Base-by-base conservation (phyloP, 225 moss, liverwort and hornwort species). In the Neckera pumila region DNA sequence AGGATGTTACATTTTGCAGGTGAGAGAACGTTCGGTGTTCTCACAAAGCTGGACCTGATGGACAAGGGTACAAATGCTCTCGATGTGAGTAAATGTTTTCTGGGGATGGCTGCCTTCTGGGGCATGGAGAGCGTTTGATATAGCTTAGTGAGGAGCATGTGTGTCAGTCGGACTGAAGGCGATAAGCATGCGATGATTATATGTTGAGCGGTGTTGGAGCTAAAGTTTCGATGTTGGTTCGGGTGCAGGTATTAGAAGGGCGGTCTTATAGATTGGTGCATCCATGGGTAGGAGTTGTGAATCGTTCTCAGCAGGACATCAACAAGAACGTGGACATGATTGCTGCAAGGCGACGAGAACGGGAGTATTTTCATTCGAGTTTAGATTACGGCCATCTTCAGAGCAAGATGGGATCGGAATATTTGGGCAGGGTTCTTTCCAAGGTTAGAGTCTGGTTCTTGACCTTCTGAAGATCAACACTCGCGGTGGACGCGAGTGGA, bases 261-360 rank as follows among this genome's bases (percentile, higher is more conserved):
- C 90, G 90, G 19, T 91, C 94, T 64, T 94, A 91, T 82, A 90
- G 86, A 89, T 80, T 94, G 85, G 81, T 91, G 38, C 86, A 60
- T 7, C 94, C 92, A 58, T 94, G 94, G 94, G 84, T 94, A 82
- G 94, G 94, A 93, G 94, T 94, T 28, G 94, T 94, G 79, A 94
- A 94, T 88, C 92, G 94, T 47, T 94, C 94, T 81, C 94, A 94
- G 90, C 92, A 92, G 90, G 94, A 94, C 84, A 94, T 94, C 86
- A 94, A 94, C 84, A 92, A 92, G 88, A 94, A 91, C 81, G 94
- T 94, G 30, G 94, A 94, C 88, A 94, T 94, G 94, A 91, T 94
- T 87, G 90, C 94, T 88, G 94, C 94, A 82, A 91, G 94, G 84
- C 92, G 94, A 60, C 92, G 94, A 89, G 94, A 94, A 81, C 92